Conservation (phyloP, 768 basidiomycete species). For the Strobilomyces confusus region DNA sequence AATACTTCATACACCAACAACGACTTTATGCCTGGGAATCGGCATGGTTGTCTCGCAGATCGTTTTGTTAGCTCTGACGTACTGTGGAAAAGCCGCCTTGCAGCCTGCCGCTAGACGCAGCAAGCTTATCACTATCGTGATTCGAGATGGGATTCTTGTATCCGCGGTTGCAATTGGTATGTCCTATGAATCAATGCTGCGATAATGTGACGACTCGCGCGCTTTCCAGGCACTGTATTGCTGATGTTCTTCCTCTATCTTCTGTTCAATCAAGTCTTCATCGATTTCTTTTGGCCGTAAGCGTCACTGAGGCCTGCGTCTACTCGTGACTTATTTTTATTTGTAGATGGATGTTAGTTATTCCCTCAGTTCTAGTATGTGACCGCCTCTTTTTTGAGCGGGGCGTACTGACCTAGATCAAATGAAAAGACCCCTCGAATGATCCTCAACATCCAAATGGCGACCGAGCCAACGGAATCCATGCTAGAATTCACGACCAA, state of each 20-base stretch:
- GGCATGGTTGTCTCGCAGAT: constrained; percentile 9
- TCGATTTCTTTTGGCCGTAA: constrained; percentile 20
- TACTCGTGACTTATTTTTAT: not conserved
- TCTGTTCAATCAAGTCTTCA: not conserved
- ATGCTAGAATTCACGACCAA: constrained; percentile 13
- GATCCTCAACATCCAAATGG: constrained; percentile 18
- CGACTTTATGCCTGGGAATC: not conserved
- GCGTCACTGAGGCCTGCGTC: not conserved
- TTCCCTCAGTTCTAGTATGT: constrained; percentile 16
- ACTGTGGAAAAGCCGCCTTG: constrained; percentile 11
- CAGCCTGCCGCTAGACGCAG: constrained; percentile 10
- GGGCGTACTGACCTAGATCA: not conserved
- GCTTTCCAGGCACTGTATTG: constrained; percentile 1
- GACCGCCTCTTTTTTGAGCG: not conserved
- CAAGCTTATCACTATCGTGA: constrained; percentile 8
- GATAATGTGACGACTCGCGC: not conserved
- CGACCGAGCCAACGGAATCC: constrained; percentile 4
- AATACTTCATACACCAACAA: not conserved
- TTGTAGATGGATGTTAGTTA: constrained; percentile 10
- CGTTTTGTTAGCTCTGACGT: constrained; percentile 14
- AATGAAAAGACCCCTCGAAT: constrained; percentile 17
- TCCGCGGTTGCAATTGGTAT: constrained; percentile 6
- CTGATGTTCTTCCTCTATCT: not conserved
- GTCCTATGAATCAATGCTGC: not conserved
- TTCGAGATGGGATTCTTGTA: constrained; percentile 16